phyloP scores from a whole-genome alignment of 257 asterid genomes.

The Solanum acaule region DNA sequence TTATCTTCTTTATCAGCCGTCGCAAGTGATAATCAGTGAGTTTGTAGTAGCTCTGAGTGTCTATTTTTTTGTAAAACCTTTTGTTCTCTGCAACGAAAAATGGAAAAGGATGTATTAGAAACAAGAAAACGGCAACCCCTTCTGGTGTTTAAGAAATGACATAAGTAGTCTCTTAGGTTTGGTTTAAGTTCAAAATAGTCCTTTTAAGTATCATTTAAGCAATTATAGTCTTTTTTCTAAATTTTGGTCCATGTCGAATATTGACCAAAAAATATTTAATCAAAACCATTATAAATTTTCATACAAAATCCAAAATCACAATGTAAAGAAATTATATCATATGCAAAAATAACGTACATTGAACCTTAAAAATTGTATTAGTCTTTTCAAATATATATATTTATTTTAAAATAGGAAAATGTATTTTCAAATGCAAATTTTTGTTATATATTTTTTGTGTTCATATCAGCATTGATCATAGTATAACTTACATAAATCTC shows the following conservation, averaged over 20 bases:
- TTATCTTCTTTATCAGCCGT: background rate
- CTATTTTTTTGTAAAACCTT: background rate
- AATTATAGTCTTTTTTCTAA: background rate
- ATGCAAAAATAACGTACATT: no score
- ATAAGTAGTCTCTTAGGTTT: background rate
- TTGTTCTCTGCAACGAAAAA: background rate
- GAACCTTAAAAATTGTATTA: no score
- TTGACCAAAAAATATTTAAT: background rate
- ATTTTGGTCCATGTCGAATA: background rate
- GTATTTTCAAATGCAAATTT: no score
- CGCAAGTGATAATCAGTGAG: background rate
- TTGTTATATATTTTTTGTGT: no score
- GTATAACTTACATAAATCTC: no score
- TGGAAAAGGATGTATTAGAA: background rate
- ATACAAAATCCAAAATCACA: background rate
- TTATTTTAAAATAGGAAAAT: no score
- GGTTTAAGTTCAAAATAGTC: background rate
- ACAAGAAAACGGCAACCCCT: background rate
- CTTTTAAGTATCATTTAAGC: background rate
- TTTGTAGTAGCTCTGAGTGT: background rate
- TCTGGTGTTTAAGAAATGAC: background rate
- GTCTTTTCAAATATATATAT: no score
- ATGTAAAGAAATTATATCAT: background rate
- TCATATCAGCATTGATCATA: no score
- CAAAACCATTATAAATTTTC: background rate